Evolutionary conservation across 371 early-diverging fungal species (phyloP).

Genomic region (Rhizopus arrhizus): DNA sequence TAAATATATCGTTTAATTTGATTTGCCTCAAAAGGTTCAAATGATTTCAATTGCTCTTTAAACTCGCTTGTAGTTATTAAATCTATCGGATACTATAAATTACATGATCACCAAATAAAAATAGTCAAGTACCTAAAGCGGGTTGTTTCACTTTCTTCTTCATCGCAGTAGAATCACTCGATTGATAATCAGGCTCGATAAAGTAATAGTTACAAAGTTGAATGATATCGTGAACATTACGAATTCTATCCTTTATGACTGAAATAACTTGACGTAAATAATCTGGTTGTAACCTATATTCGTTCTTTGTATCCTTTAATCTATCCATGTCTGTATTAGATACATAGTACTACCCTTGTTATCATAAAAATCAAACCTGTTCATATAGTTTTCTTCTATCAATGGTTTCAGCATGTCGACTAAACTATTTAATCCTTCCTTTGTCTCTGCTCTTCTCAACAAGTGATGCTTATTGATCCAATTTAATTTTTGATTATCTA

Average conservation of each 20-base stretch:
- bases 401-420: slow-evolving; percentile 41
- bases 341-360: not conserved
- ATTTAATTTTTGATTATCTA: slow-evolving; percentile 77
- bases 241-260: slow-evolving; percentile 63
- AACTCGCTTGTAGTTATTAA: slow-evolving; percentile 25
- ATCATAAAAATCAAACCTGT: slow-evolving; percentile 20
- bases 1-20: slow-evolving; percentile 38
- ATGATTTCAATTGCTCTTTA: slow-evolving; percentile 14
- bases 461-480: slow-evolving; percentile 87
- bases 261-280: slow-evolving; percentile 51
- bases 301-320: slow-evolving; percentile 18
- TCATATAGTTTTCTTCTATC: slow-evolving; percentile 26
- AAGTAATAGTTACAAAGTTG: slow-evolving; percentile 63
- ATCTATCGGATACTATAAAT: slow-evolving; percentile 7
- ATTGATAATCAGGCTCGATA: slow-evolving; percentile 53
- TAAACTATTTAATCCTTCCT: slow-evolving; percentile 42
- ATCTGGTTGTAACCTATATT: slow-evolving; percentile 30
- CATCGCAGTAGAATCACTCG: slow-evolving; percentile 50
- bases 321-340: not conserved
- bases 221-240: slow-evolving; percentile 61
- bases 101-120: too few relatives aligned
- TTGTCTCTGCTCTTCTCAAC: slow-evolving; percentile 53
- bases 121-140: slow-evolving; percentile 29
- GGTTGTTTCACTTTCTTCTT: slow-evolving; percentile 52
- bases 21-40: slow-evolving; percentile 35